Evolutionary conservation across 2,329 filamentous ascomycete species (phyloP).

Genomic region (Aspergillus sp.): DNA sequence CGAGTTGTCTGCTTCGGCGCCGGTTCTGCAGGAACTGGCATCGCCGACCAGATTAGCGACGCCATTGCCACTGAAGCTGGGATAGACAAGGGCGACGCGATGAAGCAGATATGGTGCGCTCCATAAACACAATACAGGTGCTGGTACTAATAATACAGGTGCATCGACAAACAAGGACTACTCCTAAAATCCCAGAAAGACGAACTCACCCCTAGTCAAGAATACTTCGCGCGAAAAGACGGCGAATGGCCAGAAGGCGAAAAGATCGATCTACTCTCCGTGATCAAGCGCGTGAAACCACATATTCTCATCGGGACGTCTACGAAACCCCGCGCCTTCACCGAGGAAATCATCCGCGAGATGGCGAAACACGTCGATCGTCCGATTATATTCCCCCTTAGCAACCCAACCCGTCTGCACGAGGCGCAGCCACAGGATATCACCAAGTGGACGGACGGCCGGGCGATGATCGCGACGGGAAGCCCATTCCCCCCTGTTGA

Average conservation of each 20-base stretch:
- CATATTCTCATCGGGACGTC: constrained; percentile 84
- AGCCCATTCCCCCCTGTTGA: constrained; percentile 77
- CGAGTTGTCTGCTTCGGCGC: constrained; percentile 76
- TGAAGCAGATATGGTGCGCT: constrained; percentile 72
- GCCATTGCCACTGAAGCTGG: constrained; percentile 69
- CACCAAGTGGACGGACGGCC: constrained; percentile 74
- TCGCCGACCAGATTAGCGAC: constrained; percentile 80
- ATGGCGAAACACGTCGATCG: constrained; percentile 73
- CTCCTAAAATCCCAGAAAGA: constrained; percentile 64
- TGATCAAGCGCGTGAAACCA: constrained; percentile 71
- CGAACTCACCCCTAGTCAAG: constrained; percentile 65
- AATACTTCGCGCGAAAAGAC: constrained; percentile 64
- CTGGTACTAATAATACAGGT: constrained; percentile 47
- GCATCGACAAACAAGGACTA: constrained; percentile 79
- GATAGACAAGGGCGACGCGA: constrained; percentile 71
- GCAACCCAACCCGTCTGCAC: constrained; percentile 80
- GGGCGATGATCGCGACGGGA: constrained; percentile 77
- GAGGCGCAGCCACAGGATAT: constrained; percentile 78
- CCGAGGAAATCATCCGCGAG: constrained; percentile 68
- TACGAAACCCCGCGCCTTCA: constrained; percentile 74
- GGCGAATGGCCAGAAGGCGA: constrained; percentile 61
- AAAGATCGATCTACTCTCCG: constrained; percentile 60
- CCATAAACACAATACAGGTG: background rate
- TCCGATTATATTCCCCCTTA: constrained; percentile 79
- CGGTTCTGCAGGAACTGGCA: constrained; percentile 79